These are phyloP conservation scores for Globisporangium echinulatum DNA, from an alignment of 352 stramenopile species.

Conservation along the genomic window DNA sequence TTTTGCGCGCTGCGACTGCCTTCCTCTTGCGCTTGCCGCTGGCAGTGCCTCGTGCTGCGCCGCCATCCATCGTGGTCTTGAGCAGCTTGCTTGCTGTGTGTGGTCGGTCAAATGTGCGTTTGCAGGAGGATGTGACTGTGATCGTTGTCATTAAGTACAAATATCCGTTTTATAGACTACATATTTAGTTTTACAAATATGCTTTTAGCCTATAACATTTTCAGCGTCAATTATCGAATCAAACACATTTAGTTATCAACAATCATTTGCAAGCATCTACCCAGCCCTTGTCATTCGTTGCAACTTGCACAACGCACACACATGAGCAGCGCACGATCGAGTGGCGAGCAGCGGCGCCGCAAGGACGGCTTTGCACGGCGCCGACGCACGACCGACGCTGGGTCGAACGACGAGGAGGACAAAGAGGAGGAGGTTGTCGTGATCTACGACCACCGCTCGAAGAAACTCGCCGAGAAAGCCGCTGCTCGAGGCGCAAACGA, in stretches of 20 bases:
- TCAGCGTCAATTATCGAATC: no score
- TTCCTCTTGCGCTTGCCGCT: not conserved
- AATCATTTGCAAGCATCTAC: no score
- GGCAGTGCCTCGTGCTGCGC: not conserved
- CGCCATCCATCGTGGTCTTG: not conserved
- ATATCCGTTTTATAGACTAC: not conserved
- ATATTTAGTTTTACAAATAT: no score
- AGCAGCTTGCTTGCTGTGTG: not conserved
- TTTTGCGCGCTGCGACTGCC: not conserved
- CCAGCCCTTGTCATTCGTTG: no score
- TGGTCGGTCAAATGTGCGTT: not conserved
- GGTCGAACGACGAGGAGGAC: not conserved
- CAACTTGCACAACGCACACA: not conserved
- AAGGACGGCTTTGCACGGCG: constrained; percentile 13
- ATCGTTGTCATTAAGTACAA: not conserved
- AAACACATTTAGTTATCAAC: not conserved
- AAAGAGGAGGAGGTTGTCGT: constrained; percentile 24
- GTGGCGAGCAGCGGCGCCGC: constrained; percentile 8
- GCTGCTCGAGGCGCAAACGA: constrained; percentile 8
- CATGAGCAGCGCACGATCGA: constrained; percentile 12
- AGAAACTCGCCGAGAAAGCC: constrained; percentile 22
- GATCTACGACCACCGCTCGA: constrained; percentile 37
- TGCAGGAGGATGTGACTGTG: not conserved
- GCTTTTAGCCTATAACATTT: no score
- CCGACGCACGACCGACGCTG: not conserved